phyloP scores from a whole-genome alignment of 2,329 filamentous ascomycete species.

The Penicillium sp. region DNA sequence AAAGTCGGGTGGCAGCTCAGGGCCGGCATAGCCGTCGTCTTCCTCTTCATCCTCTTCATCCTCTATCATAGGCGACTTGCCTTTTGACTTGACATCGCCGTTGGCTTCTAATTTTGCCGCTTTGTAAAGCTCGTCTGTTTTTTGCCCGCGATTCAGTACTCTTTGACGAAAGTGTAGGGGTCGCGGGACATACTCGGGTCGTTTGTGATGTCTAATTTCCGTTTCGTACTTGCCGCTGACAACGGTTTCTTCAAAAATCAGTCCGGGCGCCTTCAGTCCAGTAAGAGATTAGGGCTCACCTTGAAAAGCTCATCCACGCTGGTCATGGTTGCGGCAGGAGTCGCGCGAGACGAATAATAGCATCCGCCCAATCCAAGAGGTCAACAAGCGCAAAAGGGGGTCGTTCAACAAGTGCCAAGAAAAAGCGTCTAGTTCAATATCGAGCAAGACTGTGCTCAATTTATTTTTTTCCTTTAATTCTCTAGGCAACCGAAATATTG shows the following conservation, averaged over 20 bases:
- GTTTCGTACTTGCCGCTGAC: slow-evolving; percentile 55
- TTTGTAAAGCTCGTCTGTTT: slow-evolving; percentile 61
- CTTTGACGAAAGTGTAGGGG: neutral
- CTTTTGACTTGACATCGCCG: slow-evolving; percentile 55
- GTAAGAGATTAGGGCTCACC: slow-evolving; percentile 30
- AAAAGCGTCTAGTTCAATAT: neutral
- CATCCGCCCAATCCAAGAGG: slow-evolving; percentile 8
- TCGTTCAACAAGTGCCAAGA: neutral
- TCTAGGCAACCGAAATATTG: neutral
- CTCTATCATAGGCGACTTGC: slow-evolving; percentile 51
- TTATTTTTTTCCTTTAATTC: neutral
- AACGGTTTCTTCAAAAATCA: slow-evolving; percentile 51
- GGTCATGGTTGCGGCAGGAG: slow-evolving; percentile 52
- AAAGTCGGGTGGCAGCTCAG: slow-evolving; percentile 61
- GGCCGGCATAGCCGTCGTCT: slow-evolving; percentile 56
- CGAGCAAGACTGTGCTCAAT: neutral
- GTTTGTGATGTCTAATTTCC: slow-evolving; percentile 62
- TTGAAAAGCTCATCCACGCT: slow-evolving; percentile 68
- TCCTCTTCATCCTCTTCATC: slow-evolving; percentile 52
- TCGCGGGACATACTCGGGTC: slow-evolving; percentile 51
- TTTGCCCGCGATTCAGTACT: slow-evolving; percentile 22
- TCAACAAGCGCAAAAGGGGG: neutral
- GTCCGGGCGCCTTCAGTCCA: slow-evolving; percentile 22
- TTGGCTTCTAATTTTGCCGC: slow-evolving; percentile 59
- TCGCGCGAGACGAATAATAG: slow-evolving; percentile 1